Conservation (phyloP, 148 eudicot genomes). For the Nyssa sinensis region DNA sequence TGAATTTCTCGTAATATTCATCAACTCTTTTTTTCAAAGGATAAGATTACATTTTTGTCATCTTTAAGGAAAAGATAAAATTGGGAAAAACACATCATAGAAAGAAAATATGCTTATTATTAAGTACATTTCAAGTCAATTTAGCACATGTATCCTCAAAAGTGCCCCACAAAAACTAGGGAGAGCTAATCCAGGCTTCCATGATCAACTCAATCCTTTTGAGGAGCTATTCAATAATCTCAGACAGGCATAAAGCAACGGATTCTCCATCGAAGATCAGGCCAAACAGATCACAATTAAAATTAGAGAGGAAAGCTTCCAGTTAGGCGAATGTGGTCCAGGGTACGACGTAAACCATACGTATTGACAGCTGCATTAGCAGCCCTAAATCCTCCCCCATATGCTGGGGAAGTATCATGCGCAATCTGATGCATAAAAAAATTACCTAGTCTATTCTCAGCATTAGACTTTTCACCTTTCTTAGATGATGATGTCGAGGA, state of each 20-base stretch:
- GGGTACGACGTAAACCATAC: constrained; percentile 73
- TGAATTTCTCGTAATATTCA: no score
- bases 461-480: constrained; percentile 78
- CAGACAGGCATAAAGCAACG: neutral
- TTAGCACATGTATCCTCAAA: constrained; percentile 15
- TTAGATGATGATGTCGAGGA: constrained; percentile 52
- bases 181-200: constrained; percentile 17
- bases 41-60: no score
- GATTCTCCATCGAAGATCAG: neutral
- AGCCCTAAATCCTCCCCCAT: constrained; percentile 89
- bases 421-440: constrained; percentile 91
- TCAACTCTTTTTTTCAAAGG: no score
- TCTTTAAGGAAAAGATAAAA: no score
- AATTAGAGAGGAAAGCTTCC: constrained; percentile 70
- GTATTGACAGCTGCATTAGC: constrained; percentile 84
- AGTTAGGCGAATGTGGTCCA: constrained; percentile 75
- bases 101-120: constrained; percentile 9
- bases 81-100: no score
- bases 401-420: constrained; percentile 84
- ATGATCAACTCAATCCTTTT: constrained; percentile 13
- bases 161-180: constrained; percentile 21
- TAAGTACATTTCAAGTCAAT: neutral
- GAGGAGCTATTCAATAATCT: constrained; percentile 11
- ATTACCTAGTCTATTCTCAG: constrained; percentile 76
- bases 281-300: neutral